Base-by-base conservation (phyloP, 208 protist genomes). In the Crithidia sp. region DNA sequence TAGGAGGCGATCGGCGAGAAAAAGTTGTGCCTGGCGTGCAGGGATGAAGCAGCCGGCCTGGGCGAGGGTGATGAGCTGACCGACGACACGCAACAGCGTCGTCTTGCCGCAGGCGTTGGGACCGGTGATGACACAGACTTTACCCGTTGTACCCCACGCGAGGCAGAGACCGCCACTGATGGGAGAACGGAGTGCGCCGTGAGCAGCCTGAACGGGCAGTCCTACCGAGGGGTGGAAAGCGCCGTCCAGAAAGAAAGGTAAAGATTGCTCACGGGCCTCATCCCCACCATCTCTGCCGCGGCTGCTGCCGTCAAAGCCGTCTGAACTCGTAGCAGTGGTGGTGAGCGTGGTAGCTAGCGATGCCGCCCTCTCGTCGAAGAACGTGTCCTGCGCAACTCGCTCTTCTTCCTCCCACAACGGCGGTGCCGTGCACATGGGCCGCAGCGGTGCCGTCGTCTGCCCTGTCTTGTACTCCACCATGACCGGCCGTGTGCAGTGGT, bases 51-150 rank as follows among this genome's bases (percentile, higher is more conserved):
- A 96, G 28, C 97, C 97, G 54, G 95, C 91, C 65, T 98, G 96
- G 1, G 95, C 96, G 13, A 98, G 74, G 7, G 96, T 88, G 41
- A 93, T 84, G n/a, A 94, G 66, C 56, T 98, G 91, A 0, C 93
- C 95, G 8, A 98, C 66, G 55, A 96, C 87, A 39, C 91, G 82
- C 12, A 99, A 88, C 53, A 98, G 89, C 10, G 95, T 98, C 40
- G 94, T 95, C 76, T 99, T 99, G n/a, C 97, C 97, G 7, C 88
- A 85, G 44, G 94, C 93, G 76, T 99, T 99, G 9, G 95, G 94
- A 8, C 97, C 97, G 17, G 94, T 95, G 40, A 99, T 47, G 13
- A 98, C 60, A 14, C 97, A 77, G 9, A 97, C 85, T 41, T 54
- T 63, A 5, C 72, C 79, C 45, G 37, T 71, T 53, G 54, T 56